Percentiles rank a stretch among this genome's conserved stretches.
phyloP scores from a whole-genome alignment of 2,329 filamentous ascomycete species.

The Aspergillus tamarii region DNA sequence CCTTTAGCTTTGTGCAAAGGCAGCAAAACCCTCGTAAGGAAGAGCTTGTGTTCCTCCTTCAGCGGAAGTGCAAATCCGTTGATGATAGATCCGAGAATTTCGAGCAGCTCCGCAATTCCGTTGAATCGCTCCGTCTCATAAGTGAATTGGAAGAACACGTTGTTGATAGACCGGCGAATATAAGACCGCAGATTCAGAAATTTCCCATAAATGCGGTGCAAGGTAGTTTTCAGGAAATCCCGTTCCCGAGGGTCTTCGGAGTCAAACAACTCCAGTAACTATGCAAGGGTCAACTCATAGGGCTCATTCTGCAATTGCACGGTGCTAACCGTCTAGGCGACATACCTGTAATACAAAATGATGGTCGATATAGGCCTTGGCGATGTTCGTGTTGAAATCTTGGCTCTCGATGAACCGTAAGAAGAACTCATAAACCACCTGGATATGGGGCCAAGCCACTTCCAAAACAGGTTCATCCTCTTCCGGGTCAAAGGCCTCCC shows the following conservation, averaged over 20 bases:
- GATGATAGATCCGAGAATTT: slow-evolving; percentile 98
- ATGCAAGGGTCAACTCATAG: slow-evolving; percentile 15
- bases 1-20: slow-evolving; percentile 98
- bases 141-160: slow-evolving; percentile 99
- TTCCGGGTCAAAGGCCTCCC: slow-evolving; percentile 96
- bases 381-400: slow-evolving; percentile 99
- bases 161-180: slow-evolving; percentile 98
- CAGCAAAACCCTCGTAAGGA: slow-evolving; percentile 88
- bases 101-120: slow-evolving; percentile 92
- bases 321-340: background rate
- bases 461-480: slow-evolving; percentile 98
- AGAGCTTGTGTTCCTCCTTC: slow-evolving; percentile 98
- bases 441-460: slow-evolving; percentile 98
- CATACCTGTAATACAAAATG: slow-evolving; percentile 83
- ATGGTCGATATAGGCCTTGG: slow-evolving; percentile 98
- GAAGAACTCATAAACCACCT: slow-evolving; percentile 99
- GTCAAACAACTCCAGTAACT: slow-evolving; percentile 96
- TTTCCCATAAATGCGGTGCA: slow-evolving; percentile 98
- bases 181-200: slow-evolving; percentile 97
- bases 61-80: slow-evolving; percentile 96
- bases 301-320: background rate
- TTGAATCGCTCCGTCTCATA: slow-evolving; percentile 99
- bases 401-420: slow-evolving; percentile 98
- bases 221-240: slow-evolving; percentile 96
- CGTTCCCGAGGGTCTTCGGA: slow-evolving; percentile 96